Conservation (phyloP, 2,329 filamentous ascomycete species). For the Thelonectria olida region DNA sequence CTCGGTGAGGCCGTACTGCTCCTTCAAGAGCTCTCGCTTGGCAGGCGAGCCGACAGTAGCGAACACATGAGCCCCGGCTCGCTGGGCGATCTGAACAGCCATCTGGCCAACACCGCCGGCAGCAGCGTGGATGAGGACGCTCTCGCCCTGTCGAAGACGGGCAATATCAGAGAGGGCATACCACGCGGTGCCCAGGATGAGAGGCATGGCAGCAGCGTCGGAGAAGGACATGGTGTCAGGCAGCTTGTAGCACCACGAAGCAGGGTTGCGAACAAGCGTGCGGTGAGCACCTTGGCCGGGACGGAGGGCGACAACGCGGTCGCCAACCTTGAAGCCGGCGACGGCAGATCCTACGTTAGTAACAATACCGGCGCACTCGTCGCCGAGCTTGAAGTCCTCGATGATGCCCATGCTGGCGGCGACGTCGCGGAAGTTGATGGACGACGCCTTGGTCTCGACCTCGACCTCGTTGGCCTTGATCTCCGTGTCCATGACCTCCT, state of each 20-base stretch:
- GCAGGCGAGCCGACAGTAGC: conserved; percentile 40
- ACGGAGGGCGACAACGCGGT: conserved; percentile 16
- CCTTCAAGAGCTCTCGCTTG: conserved; percentile 22
- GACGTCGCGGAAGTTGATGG: conserved; percentile 31
- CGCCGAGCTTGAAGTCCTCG: conserved; percentile 38
- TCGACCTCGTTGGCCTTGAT: conserved; percentile 17
- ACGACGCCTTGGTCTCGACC: conserved; percentile 19
- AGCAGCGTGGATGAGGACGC: conserved; percentile 41
- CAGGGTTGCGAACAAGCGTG: conserved; percentile 41
- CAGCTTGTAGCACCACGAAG: conserved; percentile 26
- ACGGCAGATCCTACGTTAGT: conserved; percentile 24
- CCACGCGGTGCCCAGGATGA: conserved; percentile 14
- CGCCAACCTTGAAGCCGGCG: conserved; percentile 12
- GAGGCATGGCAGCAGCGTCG: conserved; percentile 13
- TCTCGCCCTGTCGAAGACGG: conserved; percentile 23
- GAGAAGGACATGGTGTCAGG: conserved; percentile 20
- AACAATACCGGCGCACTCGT: conserved; percentile 26
- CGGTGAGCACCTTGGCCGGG: conserved; percentile 31
- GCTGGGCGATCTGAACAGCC: conserved; percentile 39
- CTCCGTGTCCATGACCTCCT: conserved; percentile 17
- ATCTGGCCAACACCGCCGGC: conserved; percentile 38
- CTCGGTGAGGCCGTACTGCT: conserved; percentile 40
- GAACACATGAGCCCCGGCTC: conserved; percentile 39
- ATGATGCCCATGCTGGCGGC: conserved; percentile 36
- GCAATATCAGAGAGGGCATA: conserved; percentile 18